phyloP scores from a whole-genome alignment of 306 rosid species.

The Arachis stenosperma region DNA sequence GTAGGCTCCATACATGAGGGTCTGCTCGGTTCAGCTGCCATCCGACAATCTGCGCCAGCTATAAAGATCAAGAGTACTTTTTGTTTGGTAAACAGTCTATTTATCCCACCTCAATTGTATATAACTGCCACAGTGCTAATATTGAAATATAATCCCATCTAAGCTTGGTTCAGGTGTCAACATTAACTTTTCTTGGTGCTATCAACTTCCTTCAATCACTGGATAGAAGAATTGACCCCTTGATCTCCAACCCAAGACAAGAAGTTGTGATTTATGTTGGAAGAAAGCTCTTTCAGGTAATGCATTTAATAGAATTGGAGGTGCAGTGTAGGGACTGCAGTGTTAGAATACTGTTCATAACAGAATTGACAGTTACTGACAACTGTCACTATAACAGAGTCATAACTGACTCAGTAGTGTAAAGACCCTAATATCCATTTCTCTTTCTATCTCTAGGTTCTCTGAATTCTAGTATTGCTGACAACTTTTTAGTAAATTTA shows the following conservation, averaged over 20 bases:
- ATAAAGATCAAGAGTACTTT: conserved; percentile 57
- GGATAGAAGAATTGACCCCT: conserved; percentile 39
- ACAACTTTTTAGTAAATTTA: background rate
- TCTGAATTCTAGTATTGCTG: background rate
- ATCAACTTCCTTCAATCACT: conserved; percentile 51
- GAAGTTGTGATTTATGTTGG: conserved; percentile 71
- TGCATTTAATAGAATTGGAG: conserved; percentile 13
- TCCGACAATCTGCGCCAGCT: conserved; percentile 52
- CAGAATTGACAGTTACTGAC: too few relatives aligned
- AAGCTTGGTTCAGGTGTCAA: conserved; percentile 56
- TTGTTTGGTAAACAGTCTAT: conserved; percentile 62
- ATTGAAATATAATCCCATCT: conserved; percentile 27
- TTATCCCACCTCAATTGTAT: conserved; percentile 27
- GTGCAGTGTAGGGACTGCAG: background rate
- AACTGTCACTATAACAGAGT: too few relatives aligned
- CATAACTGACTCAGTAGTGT: too few relatives aligned
- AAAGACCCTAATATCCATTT: too few relatives aligned
- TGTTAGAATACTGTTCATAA: too few relatives aligned
- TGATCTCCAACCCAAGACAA: conserved; percentile 46
- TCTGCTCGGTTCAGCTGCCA: conserved; percentile 57
- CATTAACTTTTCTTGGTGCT: conserved; percentile 61
- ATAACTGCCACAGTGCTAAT: conserved; percentile 7
- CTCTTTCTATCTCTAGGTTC: too few relatives aligned
- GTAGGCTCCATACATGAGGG: conserved; percentile 53
- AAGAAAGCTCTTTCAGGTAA: conserved; percentile 81